Base-by-base conservation (phyloP, 441 rosid species). In the Hura crepitans region DNA sequence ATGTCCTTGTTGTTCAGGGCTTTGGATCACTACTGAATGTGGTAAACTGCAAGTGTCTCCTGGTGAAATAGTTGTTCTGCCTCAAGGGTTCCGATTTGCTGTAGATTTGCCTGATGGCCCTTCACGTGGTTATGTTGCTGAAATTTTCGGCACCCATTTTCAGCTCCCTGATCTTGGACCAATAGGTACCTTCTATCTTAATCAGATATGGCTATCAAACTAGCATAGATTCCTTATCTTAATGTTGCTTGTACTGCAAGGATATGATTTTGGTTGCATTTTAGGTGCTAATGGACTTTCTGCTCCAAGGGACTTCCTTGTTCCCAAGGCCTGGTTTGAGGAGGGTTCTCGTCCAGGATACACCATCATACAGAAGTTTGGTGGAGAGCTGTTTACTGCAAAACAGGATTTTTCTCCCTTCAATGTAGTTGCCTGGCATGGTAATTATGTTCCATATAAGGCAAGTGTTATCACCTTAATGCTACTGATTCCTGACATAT, bases 141-240 rank as follows among this genome's bases (percentile, higher is more conserved):
- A 92, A 82, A 80, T 94, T 72, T 94, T 87, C 69, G 99, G 99
- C 23, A 61, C 87, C 75, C 99, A 94, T 85, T 92, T 90, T 87
- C 97, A 91, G 78, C 96, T 94, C 76, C 99, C 99, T 76, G 99
- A 94, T 79, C 96, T 94, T 77, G 99, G 99, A 62, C 97, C 99
- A 13, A 94, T 94, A 81, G 97, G 98, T 88, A 83, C 62, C 49
- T 7, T 35, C 57, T 73, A 62, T 72, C 56, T 47, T 55, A 14
- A 70, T 71, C 17, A 62, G 45, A 66, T 68, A 60, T 46, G 33
- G 42, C 62, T 70, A 67, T 30, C 60, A 42, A 51, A 69, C 22
- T 47, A 68, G 39, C 50, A 12, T 30, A 31, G 54, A 57, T n/a
- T 66, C 51, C 54, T 53, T 62, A 57, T 18, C 49, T 70, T 60